Conservation (phyloP, 164 flowering plant species). For the Annona cherimola region DNA sequence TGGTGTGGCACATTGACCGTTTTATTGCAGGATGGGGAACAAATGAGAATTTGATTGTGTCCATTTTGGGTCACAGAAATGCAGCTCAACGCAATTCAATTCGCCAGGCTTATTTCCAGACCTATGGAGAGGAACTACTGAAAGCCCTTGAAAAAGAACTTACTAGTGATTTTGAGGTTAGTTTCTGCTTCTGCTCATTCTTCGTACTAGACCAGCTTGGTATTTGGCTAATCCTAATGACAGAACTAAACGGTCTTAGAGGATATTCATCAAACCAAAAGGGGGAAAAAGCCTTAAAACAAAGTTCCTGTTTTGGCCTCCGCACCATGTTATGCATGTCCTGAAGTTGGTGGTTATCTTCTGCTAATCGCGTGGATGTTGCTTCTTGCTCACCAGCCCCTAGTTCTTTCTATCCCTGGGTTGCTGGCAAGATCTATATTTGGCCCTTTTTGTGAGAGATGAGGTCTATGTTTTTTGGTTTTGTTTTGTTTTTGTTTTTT, state of each 20-base stretch:
- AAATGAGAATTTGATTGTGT: slow-evolving; percentile 59
- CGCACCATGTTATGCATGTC: not conserved
- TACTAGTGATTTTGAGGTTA: slow-evolving; percentile 64
- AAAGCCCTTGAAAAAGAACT: slow-evolving; percentile 61
- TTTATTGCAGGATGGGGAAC: slow-evolving; percentile 75
- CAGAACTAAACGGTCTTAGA: not conserved
- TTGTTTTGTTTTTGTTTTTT: not conserved
- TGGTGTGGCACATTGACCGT: not conserved
- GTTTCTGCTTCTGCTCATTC: not conserved
- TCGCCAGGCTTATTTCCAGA: slow-evolving; percentile 40
- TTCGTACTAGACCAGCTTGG: not conserved
- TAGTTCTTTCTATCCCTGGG: not conserved
- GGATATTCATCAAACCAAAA: not conserved
- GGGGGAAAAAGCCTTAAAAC: not conserved
- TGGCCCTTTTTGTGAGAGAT: not conserved
- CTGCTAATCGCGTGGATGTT: not conserved
- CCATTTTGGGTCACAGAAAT: slow-evolving; percentile 67
- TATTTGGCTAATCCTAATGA: too few relatives aligned
- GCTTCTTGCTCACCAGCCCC: not conserved
- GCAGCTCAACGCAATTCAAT: slow-evolving; percentile 56
- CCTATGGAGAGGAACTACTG: slow-evolving; percentile 68
- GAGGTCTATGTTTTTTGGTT: too few relatives aligned
- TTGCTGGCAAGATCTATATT: not conserved
- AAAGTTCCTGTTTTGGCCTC: not conserved
- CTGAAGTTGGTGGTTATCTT: not conserved